Base-by-base conservation (phyloP, 2,329 filamentous ascomycete species). In the Hypoxylon sp. region DNA sequence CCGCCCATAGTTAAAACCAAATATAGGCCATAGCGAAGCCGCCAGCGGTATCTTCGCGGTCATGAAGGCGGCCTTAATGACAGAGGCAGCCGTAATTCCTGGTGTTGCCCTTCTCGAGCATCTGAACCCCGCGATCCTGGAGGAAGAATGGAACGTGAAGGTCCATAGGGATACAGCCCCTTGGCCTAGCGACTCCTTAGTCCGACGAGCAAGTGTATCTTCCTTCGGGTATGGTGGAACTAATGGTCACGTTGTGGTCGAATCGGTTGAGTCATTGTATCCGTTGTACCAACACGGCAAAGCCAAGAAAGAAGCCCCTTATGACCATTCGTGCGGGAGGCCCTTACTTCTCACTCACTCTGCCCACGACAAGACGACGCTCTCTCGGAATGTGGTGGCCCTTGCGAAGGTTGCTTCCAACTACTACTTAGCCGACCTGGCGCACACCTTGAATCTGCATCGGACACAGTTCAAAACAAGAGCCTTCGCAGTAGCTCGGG, bases 51-150 rank as follows among this genome's bases (percentile, higher is more conserved):
- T 74, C 7, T 73, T 71, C 15, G 70, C 70, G 24, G 62, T 71
- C 8, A 74, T 74, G 68, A 73, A 74, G 35, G 71, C 70, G 6
- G 65, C 66, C 0, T 50, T 72, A 32, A 73, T 72, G 67, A 69
- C 67, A 3, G 72, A 74, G 42, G 52, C 51, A 13, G 63, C 51
- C 15, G 31, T 53, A 17, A 53, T 75, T 24, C 73, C 73, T n/a
- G 69, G 67, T 8, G 61, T 71, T 8, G 54, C 60, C 2, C 51
- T 57, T 21, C 58, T 75, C 19, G 24, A 68, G 7, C 71, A 11
- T 21, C 17, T 44, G 11, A 44, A 44, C 8, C 39, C 39, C 8
- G 39, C 39, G n/a, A 44, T 44, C 21, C 39, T 44, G 39, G 39
- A 44, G 17, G 19, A 21, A 10, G 39, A 44, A 21, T 44, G 39